Evolutionary conservation across 352 stramenopile genomes (phyloP).

Genomic region (Globisporangium nagaii): DNA sequence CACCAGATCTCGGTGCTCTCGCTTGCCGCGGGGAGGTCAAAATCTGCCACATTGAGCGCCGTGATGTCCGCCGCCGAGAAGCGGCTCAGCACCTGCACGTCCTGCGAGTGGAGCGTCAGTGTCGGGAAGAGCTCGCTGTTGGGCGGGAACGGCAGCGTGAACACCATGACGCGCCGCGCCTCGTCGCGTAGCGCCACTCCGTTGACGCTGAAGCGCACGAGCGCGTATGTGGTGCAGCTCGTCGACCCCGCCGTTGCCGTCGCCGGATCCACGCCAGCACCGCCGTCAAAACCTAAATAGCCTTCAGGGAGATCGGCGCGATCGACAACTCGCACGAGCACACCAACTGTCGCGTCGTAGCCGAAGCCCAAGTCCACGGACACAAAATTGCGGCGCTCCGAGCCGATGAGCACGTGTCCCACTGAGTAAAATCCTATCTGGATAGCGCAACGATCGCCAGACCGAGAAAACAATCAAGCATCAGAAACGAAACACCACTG

Average conservation of each 20-base stretch:
- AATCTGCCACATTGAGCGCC: slow-evolving; percentile 39
- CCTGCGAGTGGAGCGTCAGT: slow-evolving; percentile 78
- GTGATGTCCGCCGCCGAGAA: slow-evolving; percentile 75
- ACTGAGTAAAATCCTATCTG: slow-evolving; percentile 83
- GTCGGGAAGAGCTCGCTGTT: slow-evolving; percentile 76
- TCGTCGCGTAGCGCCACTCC: slow-evolving; percentile 52
- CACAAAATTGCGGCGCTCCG: slow-evolving; percentile 49
- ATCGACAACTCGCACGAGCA: slow-evolving; percentile 59
- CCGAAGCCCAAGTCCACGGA: slow-evolving; percentile 48
- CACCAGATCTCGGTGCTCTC: slow-evolving; percentile 53
- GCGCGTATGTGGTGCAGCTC: slow-evolving; percentile 19
- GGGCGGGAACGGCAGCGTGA: slow-evolving; percentile 49
- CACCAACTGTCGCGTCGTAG: slow-evolving; percentile 65
- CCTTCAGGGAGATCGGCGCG: slow-evolving; percentile 16
- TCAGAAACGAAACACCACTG: not conserved
- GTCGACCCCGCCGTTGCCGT: slow-evolving; percentile 1
- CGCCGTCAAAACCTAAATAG: not conserved
- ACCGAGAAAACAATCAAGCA: not conserved
- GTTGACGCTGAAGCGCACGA: slow-evolving; percentile 73
- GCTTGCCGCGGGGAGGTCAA: slow-evolving; percentile 27
- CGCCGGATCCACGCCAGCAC: not conserved
- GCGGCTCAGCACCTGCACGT: slow-evolving; percentile 68
- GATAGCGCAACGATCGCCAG: not conserved
- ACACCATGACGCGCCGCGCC: slow-evolving; percentile 49
- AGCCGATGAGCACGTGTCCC: slow-evolving; percentile 66